Evolutionary conservation across 805 yeast genomes (phyloP).

Genomic region (Grigorovia humatica): DNA sequence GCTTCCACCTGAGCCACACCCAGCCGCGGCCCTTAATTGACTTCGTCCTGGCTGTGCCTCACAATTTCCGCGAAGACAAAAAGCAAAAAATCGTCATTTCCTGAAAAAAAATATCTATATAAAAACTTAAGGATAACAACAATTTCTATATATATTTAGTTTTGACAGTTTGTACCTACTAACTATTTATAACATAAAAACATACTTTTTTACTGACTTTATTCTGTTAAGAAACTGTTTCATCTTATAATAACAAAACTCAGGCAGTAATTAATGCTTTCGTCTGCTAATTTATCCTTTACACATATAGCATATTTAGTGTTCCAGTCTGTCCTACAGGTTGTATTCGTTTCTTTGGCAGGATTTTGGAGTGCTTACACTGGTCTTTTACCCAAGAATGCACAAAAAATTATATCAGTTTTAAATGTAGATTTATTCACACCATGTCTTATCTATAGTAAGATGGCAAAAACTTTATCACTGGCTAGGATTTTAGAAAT

Average conservation of each 20-base stretch:
- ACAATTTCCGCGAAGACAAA: neutral
- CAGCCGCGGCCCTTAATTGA: neutral
- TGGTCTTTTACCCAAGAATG: conserved; percentile 56
- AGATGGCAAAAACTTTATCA: conserved; percentile 58
- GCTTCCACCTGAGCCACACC: too few species aligned
- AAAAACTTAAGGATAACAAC: neutral
- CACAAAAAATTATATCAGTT: conserved; percentile 67
- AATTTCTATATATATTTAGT: too few species aligned
- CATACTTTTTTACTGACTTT: too few species aligned
- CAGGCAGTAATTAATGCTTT: neutral
- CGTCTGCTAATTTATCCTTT: conserved; percentile 18
- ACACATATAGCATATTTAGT: conserved; percentile 47
- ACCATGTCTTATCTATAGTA: conserved; percentile 87
- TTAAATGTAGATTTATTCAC: conserved; percentile 89
- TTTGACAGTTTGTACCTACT: too few species aligned
- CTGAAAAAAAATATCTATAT: too few species aligned
- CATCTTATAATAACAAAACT: too few species aligned
- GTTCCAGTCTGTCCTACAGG: conserved; percentile 85
- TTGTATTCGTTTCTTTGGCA: conserved; percentile 72
- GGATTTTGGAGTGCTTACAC: conserved; percentile 78
- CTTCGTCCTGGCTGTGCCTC: neutral
- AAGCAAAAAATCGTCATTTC: too few species aligned
- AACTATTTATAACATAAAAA: too few species aligned
- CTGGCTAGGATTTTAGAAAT: conserved; percentile 70
- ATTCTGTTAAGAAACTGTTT: too few species aligned